Evolutionary conservation across 164 flowering plant species (phyloP).

Genomic region (Magnolia sinica): DNA sequence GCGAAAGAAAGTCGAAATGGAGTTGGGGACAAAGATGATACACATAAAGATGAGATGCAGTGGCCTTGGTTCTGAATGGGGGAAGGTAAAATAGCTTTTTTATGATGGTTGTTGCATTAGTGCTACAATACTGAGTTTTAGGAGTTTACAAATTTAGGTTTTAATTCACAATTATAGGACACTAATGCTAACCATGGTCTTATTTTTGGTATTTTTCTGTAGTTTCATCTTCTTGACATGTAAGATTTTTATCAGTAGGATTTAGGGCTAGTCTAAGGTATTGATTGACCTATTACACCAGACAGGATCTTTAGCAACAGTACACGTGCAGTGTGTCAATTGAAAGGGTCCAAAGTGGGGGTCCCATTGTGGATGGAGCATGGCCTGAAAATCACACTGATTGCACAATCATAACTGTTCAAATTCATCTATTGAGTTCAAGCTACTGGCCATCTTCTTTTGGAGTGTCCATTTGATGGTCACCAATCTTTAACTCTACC

Average conservation of each 20-base stretch:
- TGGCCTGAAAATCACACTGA: not conserved
- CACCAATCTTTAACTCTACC: no score
- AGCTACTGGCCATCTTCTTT: no score
- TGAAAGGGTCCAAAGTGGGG: not conserved
- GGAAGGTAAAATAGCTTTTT: slow-evolving; percentile 58
- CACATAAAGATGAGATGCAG: slow-evolving; percentile 87
- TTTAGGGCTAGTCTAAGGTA: not conserved
- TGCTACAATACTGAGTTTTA: not conserved
- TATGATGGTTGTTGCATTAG: not conserved
- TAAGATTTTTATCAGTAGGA: not conserved
- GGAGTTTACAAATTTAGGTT: not conserved
- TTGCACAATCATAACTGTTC: no score
- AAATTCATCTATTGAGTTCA: no score
- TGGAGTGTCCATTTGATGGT: no score
- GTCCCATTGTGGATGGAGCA: not conserved
- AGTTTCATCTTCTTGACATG: not conserved
- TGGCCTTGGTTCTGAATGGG: slow-evolving; percentile 84
- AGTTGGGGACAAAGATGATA: slow-evolving; percentile 84
- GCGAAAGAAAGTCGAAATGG: slow-evolving; percentile 83
- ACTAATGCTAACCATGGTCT: no score
- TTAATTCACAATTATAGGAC: not conserved
- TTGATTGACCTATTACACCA: not conserved
- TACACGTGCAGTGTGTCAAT: no score
- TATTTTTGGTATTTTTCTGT: not conserved
- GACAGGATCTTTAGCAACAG: not conserved